phyloP scores from a whole-genome alignment of 495 filamentous ascomycete species.

The Penicillium crystallinum region DNA sequence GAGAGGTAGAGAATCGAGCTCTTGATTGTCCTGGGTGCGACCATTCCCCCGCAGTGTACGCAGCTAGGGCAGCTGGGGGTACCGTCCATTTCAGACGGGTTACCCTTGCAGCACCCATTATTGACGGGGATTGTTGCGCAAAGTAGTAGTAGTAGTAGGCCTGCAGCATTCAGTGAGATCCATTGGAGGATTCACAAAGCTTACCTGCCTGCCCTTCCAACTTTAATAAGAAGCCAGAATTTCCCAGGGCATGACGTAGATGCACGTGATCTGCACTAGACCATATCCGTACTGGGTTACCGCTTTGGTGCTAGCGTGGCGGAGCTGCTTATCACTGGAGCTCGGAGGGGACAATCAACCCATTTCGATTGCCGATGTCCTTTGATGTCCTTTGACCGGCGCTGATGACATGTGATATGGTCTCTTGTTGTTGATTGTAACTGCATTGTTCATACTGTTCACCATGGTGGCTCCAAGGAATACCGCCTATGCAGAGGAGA shows the following conservation, averaged over 20 bases:
- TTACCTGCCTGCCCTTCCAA: background rate
- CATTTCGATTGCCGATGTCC: background rate
- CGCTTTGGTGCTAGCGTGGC: conserved; percentile 24
- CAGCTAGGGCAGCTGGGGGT: conserved; percentile 35
- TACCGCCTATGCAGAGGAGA: conserved; percentile 61
- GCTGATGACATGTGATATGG: conserved; percentile 10
- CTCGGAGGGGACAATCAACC: conserved; percentile 6
- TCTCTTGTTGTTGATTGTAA: conserved; percentile 10
- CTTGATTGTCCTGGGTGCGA: conserved; percentile 19
- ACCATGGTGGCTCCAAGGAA: conserved; percentile 49
- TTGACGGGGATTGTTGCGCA: conserved; percentile 43
- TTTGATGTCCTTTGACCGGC: conserved; percentile 5
- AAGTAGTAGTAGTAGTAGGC: conserved; percentile 61
- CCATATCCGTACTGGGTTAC: background rate
- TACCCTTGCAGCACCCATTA: conserved; percentile 31
- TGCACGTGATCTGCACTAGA: conserved; percentile 15
- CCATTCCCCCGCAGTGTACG: conserved; percentile 27
- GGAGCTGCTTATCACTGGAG: conserved; percentile 18
- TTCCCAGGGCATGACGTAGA: conserved; percentile 28
- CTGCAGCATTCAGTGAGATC: conserved; percentile 20
- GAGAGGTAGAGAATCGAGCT: conserved; percentile 21
- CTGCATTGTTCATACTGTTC: background rate
- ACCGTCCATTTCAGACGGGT: conserved; percentile 35
- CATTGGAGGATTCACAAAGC: conserved; percentile 3
- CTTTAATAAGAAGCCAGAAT: too few species aligned